A percentile compares a stretch with the other conserved stretches of the same genome.
phyloP scores from a whole-genome alignment of 768 basidiomycete species.

The Punctularia strigosozonata region DNA sequence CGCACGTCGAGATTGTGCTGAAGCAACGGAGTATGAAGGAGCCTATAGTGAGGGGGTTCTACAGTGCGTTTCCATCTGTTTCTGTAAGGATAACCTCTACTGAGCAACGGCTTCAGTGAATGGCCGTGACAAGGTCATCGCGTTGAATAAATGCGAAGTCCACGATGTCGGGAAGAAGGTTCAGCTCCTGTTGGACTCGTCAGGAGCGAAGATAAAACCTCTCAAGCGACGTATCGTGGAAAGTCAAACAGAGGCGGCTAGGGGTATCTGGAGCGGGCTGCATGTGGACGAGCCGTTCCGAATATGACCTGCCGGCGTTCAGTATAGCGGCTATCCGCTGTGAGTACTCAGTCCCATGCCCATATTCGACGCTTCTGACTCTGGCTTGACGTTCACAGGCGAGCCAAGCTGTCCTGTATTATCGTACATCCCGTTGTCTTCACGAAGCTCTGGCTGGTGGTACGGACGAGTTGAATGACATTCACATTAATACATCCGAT shows the following conservation, averaged over 20 bases:
- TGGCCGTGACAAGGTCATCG: constrained; percentile 79
- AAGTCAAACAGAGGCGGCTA: constrained; percentile 67
- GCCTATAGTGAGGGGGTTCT: constrained; percentile 77
- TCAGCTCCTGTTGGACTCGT: constrained; percentile 74
- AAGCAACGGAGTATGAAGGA: constrained; percentile 63
- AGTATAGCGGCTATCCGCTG: too few species aligned
- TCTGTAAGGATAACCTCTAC: constrained; percentile 2
- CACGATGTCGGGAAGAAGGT: constrained; percentile 69
- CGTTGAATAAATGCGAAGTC: constrained; percentile 65
- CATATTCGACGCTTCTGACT: too few species aligned
- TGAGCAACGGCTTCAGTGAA: constrained; percentile 45
- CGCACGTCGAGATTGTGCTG: constrained; percentile 79
- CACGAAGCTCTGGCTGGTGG: too few species aligned
- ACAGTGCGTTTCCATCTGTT: constrained; percentile 36
- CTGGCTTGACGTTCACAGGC: too few species aligned
- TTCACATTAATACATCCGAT: too few species aligned
- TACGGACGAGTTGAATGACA: too few species aligned
- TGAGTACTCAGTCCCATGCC: too few species aligned
- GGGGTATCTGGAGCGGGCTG: constrained; percentile 86
- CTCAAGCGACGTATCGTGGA: constrained; percentile 65
- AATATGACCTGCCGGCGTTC: constrained; percentile 20
- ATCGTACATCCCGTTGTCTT: too few species aligned
- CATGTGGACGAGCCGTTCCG: constrained; percentile 65
- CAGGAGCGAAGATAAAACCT: constrained; percentile 74
- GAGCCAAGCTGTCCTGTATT: too few species aligned